A percentile compares a stretch with the other conserved stretches of the same genome.
These are phyloP conservation scores for Pezicula carpinea DNA, from an alignment of 2,329 filamentous ascomycete genomes.

Conservation along the genomic window DNA sequence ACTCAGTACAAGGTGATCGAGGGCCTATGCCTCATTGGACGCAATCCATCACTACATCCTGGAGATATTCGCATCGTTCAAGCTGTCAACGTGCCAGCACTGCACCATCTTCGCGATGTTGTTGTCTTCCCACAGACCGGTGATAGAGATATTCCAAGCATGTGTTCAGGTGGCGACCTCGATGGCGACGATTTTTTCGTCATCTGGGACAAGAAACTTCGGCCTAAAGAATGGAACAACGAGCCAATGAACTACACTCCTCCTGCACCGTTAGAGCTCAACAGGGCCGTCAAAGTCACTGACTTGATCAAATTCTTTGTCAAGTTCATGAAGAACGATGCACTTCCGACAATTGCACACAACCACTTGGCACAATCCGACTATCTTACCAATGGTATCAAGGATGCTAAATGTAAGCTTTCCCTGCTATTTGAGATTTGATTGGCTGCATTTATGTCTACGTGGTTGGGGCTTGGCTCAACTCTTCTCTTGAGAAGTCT, in stretches of 20 bases:
- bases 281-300: slow-evolving; percentile 60
- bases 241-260: slow-evolving; percentile 73
- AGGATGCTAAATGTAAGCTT: slow-evolving; percentile 59
- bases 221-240: slow-evolving; percentile 66
- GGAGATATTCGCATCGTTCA: slow-evolving; percentile 86
- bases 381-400: slow-evolving; percentile 52
- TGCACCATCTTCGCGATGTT: slow-evolving; percentile 76
- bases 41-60: slow-evolving; percentile 90
- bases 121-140: slow-evolving; percentile 83
- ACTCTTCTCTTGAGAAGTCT: too few species aligned
- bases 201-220: slow-evolving; percentile 77
- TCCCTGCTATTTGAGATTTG: neutral
- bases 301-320: slow-evolving; percentile 86
- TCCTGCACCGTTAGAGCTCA: slow-evolving; percentile 48
- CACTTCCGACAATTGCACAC: slow-evolving; percentile 72
- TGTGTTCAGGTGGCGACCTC: slow-evolving; percentile 94
- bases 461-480: too few species aligned
- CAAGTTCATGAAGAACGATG: slow-evolving; percentile 87
- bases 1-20: slow-evolving; percentile 59
- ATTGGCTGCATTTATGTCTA: too few species aligned
- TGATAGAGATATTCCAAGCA: slow-evolving; percentile 80
- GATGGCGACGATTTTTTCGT: slow-evolving; percentile 96
- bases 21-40: slow-evolving; percentile 77
- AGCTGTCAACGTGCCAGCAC: slow-evolving; percentile 69
- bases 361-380: slow-evolving; percentile 81